phyloP scores from a whole-genome alignment of 2,329 filamentous ascomycete species.

The Monosporascus sp. region DNA sequence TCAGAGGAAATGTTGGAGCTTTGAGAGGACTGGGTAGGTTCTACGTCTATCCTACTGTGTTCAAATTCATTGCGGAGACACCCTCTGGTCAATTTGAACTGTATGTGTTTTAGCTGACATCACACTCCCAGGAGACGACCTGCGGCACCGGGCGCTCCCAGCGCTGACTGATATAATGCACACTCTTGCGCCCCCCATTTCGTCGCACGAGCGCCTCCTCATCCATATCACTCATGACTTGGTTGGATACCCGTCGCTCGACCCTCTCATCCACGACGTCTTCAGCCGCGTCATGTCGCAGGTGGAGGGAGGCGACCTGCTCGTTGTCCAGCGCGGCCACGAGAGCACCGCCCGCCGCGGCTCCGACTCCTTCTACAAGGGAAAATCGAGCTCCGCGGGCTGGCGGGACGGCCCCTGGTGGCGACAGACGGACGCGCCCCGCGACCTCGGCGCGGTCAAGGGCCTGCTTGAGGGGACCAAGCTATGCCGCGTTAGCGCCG shows the following conservation, averaged over 20 bases:
- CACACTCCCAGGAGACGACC: slow-evolving; percentile 66
- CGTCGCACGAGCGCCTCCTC: slow-evolving; percentile 90
- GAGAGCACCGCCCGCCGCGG: slow-evolving; percentile 70
- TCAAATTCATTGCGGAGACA: background rate
- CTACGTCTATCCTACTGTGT: background rate
- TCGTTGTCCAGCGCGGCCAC: slow-evolving; percentile 89
- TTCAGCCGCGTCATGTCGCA: slow-evolving; percentile 98
- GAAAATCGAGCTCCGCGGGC: slow-evolving; percentile 43
- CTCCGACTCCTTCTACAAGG: slow-evolving; percentile 48
- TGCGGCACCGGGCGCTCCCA: slow-evolving; percentile 80
- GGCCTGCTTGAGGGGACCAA: slow-evolving; percentile 86
- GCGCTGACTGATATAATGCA: slow-evolving; percentile 94
- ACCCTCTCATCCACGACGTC: slow-evolving; percentile 84
- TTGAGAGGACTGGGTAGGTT: slow-evolving; percentile 68
- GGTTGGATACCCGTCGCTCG: slow-evolving; percentile 87
- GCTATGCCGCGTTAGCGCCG: slow-evolving; percentile 81
- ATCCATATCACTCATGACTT: slow-evolving; percentile 98
- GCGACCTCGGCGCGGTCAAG: slow-evolving; percentile 74
- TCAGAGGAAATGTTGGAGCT: slow-evolving; percentile 80
- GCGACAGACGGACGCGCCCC: slow-evolving; percentile 64
- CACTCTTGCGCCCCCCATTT: slow-evolving; percentile 92
- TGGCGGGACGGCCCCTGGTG: slow-evolving; percentile 98
- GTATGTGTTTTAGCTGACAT: slow-evolving; percentile 6
- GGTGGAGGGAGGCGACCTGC: slow-evolving; percentile 90
- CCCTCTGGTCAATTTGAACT: background rate